Conservation (phyloP, 2,329 filamentous ascomycete genomes). For the Sclerotinia trifoliorum region DNA sequence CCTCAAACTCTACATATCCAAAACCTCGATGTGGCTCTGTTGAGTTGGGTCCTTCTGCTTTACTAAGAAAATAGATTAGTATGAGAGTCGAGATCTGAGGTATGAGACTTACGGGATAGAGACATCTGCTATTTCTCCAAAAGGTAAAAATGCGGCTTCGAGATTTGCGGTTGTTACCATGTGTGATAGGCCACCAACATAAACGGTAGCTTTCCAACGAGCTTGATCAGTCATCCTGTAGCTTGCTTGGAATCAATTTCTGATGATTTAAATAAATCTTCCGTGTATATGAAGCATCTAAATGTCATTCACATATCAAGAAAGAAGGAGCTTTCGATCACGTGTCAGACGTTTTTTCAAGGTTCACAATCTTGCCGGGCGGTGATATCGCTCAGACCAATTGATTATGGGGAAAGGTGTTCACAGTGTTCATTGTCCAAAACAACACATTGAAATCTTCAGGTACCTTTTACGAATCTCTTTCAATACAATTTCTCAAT, state of each 20-base stretch:
- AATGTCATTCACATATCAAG: not conserved
- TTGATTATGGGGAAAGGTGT: constrained; percentile 25
- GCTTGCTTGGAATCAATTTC: not conserved
- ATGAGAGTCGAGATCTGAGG: not conserved
- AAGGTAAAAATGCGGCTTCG: constrained; percentile 91
- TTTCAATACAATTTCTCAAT: constrained; percentile 5
- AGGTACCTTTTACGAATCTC: not conserved
- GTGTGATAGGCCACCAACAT: constrained; percentile 84
- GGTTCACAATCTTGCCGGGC: constrained; percentile 6
- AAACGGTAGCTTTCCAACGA: constrained; percentile 86
- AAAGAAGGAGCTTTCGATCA: constrained; percentile 10
- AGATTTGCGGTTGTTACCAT: constrained; percentile 73
- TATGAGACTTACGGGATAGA: constrained; percentile 60
- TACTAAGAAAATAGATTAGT: constrained; percentile 43
- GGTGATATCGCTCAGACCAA: constrained; percentile 22
- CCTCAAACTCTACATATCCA: constrained; percentile 93
- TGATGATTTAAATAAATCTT: not conserved
- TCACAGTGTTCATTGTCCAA: constrained; percentile 21
- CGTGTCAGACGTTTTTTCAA: constrained; percentile 15
- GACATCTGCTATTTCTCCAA: constrained; percentile 92
- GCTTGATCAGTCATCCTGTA: constrained; percentile 73
- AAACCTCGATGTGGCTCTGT: constrained; percentile 85
- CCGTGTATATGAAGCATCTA: not conserved
- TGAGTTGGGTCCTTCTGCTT: constrained; percentile 77
- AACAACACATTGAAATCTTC: constrained; percentile 17